Base-by-base conservation (phyloP, 345 rosid genomes). In the Sonneratia caseolaris region DNA sequence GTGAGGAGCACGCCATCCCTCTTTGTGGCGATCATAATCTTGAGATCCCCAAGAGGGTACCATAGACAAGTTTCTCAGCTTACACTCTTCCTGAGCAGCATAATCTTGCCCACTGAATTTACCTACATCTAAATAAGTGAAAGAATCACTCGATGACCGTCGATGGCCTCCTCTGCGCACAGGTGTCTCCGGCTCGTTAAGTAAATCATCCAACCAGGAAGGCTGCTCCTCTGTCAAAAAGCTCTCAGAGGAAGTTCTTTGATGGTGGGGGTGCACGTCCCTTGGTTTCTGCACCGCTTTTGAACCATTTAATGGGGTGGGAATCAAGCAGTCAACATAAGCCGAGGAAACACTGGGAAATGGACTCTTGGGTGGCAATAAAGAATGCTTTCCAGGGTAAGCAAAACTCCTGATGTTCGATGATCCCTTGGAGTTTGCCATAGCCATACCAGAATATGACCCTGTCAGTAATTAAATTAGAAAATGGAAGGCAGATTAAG, bases 161-260 rank as follows among this genome's bases (percentile, higher is more conserved):
- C 99, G 80, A 83, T 96, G 99, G 79, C 93, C 91, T 47, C 91
- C 96, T 86, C 76, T 86, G 24, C 87, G 88, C 24, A 86, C 96
- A 68, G 98, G 98, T 57, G 91, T 96, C 71, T 96, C 98, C 0
- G 98, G 99, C 79, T 96, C 99, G 38, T 92, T 88, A 72, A 96
- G 97, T 69, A 92, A 93, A 85, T 96, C 99, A 85, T 96, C 99
- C 70, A 92, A 94, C 99, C 99, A 96, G 71, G 91, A 96, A 71
- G 99, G 99, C 78, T 90, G 98, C 79, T 92, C 98, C 68, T 96
- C 99, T 64, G 87, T 71, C 67, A 91, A 74, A 70, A 87, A 69
- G 68, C 92, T 89, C 86, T 92, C 98, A 16, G 99, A 96, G 53
- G 97, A 89, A 77, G 98, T 96, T 37, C 99, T 85, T 48, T 88